Percentiles rank a stretch among this genome's conserved stretches.
Evolutionary conservation across 2,329 filamentous ascomycete species (phyloP).

Genomic region (Fusarium austroafricanum): DNA sequence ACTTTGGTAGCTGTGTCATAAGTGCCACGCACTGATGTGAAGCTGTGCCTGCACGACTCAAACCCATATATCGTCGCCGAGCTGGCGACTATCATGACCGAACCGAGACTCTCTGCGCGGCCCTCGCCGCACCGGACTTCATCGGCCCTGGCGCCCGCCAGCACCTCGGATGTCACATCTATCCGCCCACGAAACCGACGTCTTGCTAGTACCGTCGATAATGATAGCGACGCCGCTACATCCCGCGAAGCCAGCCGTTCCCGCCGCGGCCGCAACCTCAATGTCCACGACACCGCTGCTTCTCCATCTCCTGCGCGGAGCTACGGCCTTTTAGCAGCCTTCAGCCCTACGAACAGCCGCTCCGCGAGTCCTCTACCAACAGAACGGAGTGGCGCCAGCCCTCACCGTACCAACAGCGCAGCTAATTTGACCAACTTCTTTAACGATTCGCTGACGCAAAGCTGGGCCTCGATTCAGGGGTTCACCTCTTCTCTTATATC

Average conservation of each 20-base stretch:
- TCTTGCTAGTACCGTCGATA: constrained; percentile 50
- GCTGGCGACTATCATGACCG: constrained; percentile 53
- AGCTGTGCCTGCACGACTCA: constrained; percentile 41
- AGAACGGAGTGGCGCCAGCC: constrained; percentile 49
- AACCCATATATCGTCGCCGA: constrained; percentile 50
- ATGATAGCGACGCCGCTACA: constrained; percentile 39
- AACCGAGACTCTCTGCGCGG: constrained; percentile 47
- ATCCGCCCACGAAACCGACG: constrained; percentile 65
- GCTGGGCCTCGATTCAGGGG: constrained; percentile 67
- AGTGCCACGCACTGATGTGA: constrained; percentile 51
- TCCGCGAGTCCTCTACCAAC: constrained; percentile 63
- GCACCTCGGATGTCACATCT: constrained; percentile 55
- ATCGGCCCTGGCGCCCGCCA: constrained; percentile 58
- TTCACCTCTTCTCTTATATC: constrained; percentile 61
- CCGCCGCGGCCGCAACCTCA: constrained; percentile 38
- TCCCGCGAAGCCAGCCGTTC: constrained; percentile 33
- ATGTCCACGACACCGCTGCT: constrained; percentile 26
- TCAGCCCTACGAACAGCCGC: constrained; percentile 56
- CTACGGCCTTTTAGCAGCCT: constrained; percentile 47
- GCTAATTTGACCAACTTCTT: constrained; percentile 57
- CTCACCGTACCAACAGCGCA: constrained; percentile 50
- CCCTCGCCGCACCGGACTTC: constrained; percentile 57
- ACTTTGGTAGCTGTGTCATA: constrained; percentile 29
- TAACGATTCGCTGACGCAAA: constrained; percentile 64
- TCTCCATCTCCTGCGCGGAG: constrained; percentile 51